phyloP scores from a whole-genome alignment of 345 rosid species.

The Draba incana region DNA sequence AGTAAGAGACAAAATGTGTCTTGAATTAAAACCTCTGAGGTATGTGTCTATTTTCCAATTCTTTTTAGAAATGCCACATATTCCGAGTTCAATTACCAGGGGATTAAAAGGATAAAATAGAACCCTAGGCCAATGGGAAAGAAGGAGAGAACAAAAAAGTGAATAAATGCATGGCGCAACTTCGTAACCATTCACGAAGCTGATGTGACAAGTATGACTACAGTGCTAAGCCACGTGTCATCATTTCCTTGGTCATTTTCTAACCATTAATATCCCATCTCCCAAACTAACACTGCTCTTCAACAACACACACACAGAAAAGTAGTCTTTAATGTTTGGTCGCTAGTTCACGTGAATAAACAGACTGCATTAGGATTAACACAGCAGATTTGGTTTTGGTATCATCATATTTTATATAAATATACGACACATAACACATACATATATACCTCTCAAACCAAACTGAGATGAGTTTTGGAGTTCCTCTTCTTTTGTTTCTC shows the following conservation, averaged over 20 bases:
- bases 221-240: slow-evolving; percentile 23
- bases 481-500: slow-evolving; percentile 32
- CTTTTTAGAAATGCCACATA: no score
- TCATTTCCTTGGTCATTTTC: slow-evolving; percentile 17
- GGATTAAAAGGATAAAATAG: no score
- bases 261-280: slow-evolving; percentile 35
- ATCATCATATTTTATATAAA: slow-evolving; percentile 22
- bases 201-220: neutral
- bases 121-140: no score
- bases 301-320: slow-evolving; percentile 16
- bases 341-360: slow-evolving; percentile 28
- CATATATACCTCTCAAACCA: slow-evolving; percentile 19
- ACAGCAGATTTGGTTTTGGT: slow-evolving; percentile 2
- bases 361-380: slow-evolving; percentile 16
- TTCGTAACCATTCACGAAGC: neutral
- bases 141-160: no score
- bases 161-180: neutral
- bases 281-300: slow-evolving; percentile 37
- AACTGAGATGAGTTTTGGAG: slow-evolving; percentile 30
- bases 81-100: no score
- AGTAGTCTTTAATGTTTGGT: slow-evolving; percentile 24
- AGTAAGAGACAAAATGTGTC: no score
- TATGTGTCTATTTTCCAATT: no score
- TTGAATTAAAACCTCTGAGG: no score
- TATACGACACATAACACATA: neutral